Base-by-base conservation (phyloP, 495 filamentous ascomycete genomes). In the Astrothelium macrocarpum region DNA sequence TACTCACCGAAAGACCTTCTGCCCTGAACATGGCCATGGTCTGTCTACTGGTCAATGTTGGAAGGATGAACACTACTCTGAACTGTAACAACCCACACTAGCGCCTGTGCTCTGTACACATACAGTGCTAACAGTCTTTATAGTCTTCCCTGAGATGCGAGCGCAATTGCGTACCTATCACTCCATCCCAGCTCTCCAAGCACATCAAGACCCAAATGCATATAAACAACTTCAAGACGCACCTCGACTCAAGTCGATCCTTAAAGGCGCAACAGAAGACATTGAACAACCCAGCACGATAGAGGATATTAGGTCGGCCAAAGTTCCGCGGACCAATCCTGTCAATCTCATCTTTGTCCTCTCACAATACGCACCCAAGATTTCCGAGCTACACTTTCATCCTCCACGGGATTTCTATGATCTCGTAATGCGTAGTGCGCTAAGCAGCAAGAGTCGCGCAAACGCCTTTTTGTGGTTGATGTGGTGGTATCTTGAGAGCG, bases 21-120 rank as follows among this genome's bases (percentile, higher is more conserved):
- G 94, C 95, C 32, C 88, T 95, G 72, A 90, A 89, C 71, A 98
- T 98, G 95, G 94, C 94, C 10, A 98, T 98, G 94, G 91, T 98
- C 64, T 98, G 94, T 78, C 77, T 98, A 70, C 78, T 98, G 71
- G 94, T 98, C 70, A 98, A 98, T 73, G 87, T 98, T 66, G 94
- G 94, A 49, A 82, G 94, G 64, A 98, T 98, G 95, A 98, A 98
- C 75, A 98, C 94, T 18, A 98, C 94, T 0, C 78, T 98, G 26
- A 98, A 98, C 74, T 98, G 93, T 97, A 80, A 67, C 83, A 4
- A 25, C n/a, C 7, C 7, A 29, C 25, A 2, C 49, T 56, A 5
- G 23, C 29, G 5, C 12, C 49, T 29, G 25, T 11, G 20, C 9
- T 29, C 25, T 56, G 26, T 16, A 20, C 11, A 56, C 16, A 20